Conservation (phyloP, 2,329 filamentous ascomycete genomes). For the Leptographium wingfieldii region DNA sequence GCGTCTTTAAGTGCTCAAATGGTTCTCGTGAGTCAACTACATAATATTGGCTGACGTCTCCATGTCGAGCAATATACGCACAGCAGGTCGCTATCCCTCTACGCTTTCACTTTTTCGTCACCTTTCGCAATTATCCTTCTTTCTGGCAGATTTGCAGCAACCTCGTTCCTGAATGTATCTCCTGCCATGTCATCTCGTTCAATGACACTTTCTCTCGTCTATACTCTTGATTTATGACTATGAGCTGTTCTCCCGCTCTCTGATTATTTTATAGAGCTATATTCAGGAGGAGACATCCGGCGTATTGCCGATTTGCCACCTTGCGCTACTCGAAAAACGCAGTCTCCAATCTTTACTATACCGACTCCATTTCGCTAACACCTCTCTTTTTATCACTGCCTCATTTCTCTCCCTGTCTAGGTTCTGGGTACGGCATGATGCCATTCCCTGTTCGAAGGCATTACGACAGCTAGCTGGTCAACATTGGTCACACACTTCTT, state of each 20-base stretch:
- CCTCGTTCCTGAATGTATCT: not conserved
- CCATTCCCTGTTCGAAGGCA: not conserved
- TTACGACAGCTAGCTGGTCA: not conserved
- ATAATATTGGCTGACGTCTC: too few relatives aligned
- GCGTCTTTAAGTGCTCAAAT: not conserved
- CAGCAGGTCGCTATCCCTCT: too few relatives aligned
- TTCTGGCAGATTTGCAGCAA: not conserved
- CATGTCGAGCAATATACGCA: too few relatives aligned
- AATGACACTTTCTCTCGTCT: not conserved
- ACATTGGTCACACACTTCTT: not conserved
- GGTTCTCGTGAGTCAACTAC: too few relatives aligned
- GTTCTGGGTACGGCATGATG: not conserved
- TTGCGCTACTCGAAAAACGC: not conserved
- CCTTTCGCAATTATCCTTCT: too few relatives aligned
- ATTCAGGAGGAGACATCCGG: not conserved
- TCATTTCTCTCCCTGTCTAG: not conserved
- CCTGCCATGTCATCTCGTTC: not conserved
- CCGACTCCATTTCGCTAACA: not conserved
- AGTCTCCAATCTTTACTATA: not conserved
- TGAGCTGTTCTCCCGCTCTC: not conserved
- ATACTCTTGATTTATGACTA: not conserved
- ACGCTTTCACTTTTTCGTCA: too few relatives aligned
- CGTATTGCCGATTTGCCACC: not conserved
- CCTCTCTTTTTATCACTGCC: not conserved
- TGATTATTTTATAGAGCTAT: not conserved